These are phyloP conservation scores for Delonix regia DNA, from an alignment of 306 rosid species.

Conservation along the genomic window DNA sequence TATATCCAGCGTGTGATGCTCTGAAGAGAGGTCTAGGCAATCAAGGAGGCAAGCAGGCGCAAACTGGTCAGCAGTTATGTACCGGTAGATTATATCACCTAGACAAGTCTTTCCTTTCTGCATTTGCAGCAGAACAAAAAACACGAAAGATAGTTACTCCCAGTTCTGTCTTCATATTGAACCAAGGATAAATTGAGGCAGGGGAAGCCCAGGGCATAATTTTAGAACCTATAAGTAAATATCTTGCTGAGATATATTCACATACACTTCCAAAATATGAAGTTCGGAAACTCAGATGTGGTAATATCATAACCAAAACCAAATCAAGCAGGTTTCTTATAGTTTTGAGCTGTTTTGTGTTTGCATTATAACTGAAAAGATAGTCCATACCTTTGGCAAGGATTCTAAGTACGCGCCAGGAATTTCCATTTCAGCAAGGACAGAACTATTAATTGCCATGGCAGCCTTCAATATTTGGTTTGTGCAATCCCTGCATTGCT, in stretches of 20 bases:
- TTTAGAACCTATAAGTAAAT: neutral
- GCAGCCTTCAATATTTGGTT: slow-evolving; percentile 91
- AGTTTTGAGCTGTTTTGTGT: neutral
- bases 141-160: neutral
- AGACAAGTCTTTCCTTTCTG: slow-evolving; percentile 92
- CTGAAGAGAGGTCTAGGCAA: slow-evolving; percentile 89
- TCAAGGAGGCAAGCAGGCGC: slow-evolving; percentile 79
- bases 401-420: slow-evolving; percentile 71
- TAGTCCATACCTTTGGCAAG: slow-evolving; percentile 71
- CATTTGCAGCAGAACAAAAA: slow-evolving; percentile 16
- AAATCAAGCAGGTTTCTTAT: neutral
- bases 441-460: slow-evolving; percentile 84
- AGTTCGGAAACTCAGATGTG: slow-evolving; percentile 15
- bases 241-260: neutral
- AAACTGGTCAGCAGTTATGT: slow-evolving; percentile 71
- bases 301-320: neutral
- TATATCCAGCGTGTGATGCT: slow-evolving; percentile 80
- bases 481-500: slow-evolving; percentile 90
- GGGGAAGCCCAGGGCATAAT: neutral
- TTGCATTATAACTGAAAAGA: neutral
- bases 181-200: neutral
- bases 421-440: slow-evolving; percentile 91
- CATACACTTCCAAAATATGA: neutral
- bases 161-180: neutral
- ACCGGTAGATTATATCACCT: slow-evolving; percentile 84